Percentiles rank a stretch among this genome's conserved stretches.
Conservation (phyloP, 2,329 filamentous ascomycete species). For the Drechslera avenae region DNA sequence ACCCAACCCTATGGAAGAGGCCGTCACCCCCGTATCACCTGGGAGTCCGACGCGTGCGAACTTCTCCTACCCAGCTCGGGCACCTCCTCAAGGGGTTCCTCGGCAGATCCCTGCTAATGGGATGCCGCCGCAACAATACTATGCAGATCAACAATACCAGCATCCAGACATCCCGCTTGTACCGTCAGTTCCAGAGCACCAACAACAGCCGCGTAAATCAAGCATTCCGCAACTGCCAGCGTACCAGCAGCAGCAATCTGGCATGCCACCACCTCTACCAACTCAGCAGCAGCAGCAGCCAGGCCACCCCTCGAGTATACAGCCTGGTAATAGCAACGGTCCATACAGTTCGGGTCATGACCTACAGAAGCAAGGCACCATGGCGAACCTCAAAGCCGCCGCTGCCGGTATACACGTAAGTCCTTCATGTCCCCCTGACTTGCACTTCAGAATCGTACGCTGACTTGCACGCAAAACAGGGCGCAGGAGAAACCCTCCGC, state of each 20-base stretch:
- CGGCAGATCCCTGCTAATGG: slow-evolving; percentile 28
- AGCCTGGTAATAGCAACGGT: slow-evolving; percentile 21
- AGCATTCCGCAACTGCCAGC: slow-evolving; percentile 5
- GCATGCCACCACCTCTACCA: slow-evolving; percentile 12
- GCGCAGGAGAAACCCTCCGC: slow-evolving; percentile 44
- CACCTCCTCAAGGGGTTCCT: slow-evolving; percentile 40
- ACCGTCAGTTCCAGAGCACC: slow-evolving; percentile 3
- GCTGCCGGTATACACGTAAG: slow-evolving; percentile 46
- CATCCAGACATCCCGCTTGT: slow-evolving; percentile 6
- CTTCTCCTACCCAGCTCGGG: slow-evolving; percentile 44
- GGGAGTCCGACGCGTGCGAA: slow-evolving; percentile 38
- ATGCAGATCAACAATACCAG: slow-evolving; percentile 11
- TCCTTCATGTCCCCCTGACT: not conserved
- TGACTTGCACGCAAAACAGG: slow-evolving; percentile 19
- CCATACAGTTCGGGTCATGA: slow-evolving; percentile 32
- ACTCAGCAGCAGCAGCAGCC: slow-evolving; percentile 5
- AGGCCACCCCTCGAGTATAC: slow-evolving; percentile 4
- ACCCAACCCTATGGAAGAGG: slow-evolving; percentile 39
- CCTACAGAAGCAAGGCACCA: slow-evolving; percentile 33
- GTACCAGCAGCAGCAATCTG: slow-evolving; percentile 21
- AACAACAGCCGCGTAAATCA: slow-evolving; percentile 1
- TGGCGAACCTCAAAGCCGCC: slow-evolving; percentile 43
- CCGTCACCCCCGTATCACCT: slow-evolving; percentile 33
- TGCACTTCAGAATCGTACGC: too few relatives aligned
- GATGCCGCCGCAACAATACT: slow-evolving; percentile 7